Base-by-base conservation (phyloP, 208 protist species). In the Crithidia sp. region DNA sequence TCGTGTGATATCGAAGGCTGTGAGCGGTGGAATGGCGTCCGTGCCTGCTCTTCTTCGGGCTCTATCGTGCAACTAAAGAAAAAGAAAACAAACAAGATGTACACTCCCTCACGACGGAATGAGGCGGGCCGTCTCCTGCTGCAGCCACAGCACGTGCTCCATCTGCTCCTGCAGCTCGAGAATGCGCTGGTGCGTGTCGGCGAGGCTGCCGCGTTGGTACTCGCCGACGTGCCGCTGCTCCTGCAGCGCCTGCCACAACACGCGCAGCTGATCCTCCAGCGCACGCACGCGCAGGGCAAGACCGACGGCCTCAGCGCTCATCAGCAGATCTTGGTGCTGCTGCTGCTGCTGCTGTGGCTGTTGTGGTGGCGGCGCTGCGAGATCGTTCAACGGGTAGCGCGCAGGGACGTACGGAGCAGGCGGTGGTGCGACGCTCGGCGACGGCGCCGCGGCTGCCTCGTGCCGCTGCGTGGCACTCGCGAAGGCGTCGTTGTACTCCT, bases 141-240 rank as follows among this genome's bases (percentile, higher is more conserved):
- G 76, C 49, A 86, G 79, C 39, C 67, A 67, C 52, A 90, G 77
- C 53, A 90, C 86, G 39, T 80, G 81, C 60, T 71, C 61, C 55
- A 91, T 71, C 12, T 83, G 81, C 16, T 76, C 77, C 71, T 94
- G 84, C 55, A 94, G 70, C 74, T 94, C 84, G 40, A 73, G 19
- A 41, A 90, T 84, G 60, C 85, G 85, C 62, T 81, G 74, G 10
- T 76, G 72, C 55, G 72, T 64, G 61, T 82, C 77, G 54, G 71
- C 53, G 53, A 75, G 54, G 70, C 63, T 69, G 70, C 71, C 76
- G 56, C 62, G 68, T 57, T 75, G 70, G 53, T 73, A 56, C 28
- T 73, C 67, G 57, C 67, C 69, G n/a, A 60, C 58, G 49, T 73
- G 71, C 50, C 56, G 71, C 19, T 70, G 80, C 63, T 79, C 74